These are phyloP conservation scores for Myxozyma neglecta DNA, from an alignment of 805 yeast genomes.

Conservation along the genomic window DNA sequence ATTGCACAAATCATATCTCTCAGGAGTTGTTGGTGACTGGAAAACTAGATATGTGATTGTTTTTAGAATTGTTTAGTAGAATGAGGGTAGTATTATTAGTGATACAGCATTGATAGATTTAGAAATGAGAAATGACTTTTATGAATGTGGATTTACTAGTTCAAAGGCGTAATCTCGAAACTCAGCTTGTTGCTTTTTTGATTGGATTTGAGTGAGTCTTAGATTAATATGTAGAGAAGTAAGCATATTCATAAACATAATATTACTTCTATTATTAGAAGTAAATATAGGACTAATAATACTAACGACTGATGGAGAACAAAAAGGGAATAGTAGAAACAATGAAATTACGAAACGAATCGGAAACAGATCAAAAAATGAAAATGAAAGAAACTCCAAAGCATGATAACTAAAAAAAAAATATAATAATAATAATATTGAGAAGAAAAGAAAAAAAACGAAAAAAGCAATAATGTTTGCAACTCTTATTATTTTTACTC, in stretches of 20 bases:
- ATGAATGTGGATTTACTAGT: too few species aligned
- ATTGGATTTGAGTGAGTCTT: too few species aligned
- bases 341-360: background rate
- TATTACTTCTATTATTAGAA: too few species aligned
- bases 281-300: too few species aligned
- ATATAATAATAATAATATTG: background rate
- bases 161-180: too few species aligned
- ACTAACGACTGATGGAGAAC: too few species aligned
- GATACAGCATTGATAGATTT: background rate
- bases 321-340: background rate
- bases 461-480: background rate
- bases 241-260: too few species aligned
- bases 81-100: background rate
- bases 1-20: constrained; percentile 65
- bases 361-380: background rate
- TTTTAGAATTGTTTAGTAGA: background rate
- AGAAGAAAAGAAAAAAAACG: background rate
- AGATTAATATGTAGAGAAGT: too few species aligned
- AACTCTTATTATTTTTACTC: background rate
- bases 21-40: constrained; percentile 45
- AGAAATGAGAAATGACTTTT: background rate
- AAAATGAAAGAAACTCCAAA: background rate
- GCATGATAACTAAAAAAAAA: background rate
- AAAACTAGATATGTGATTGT: constrained; percentile 3
- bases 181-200: too few species aligned